Evolutionary conservation across 108 stramenopile species (phyloP), one percentile per base, ranked within the genome.

Genomic region (Cyclostephanos invisitatus): DNA sequence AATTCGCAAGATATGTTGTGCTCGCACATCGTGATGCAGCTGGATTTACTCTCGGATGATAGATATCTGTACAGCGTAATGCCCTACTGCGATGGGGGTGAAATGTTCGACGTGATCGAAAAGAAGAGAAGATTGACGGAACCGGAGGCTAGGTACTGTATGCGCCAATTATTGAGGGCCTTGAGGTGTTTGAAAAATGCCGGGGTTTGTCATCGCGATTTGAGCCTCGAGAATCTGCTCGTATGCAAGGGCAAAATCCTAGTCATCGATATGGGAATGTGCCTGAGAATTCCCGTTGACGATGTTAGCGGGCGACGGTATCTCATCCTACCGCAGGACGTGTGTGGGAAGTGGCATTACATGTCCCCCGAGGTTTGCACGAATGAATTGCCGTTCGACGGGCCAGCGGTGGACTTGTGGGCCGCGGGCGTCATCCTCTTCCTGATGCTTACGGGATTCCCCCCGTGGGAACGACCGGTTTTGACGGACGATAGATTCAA

Each of bases 241-340:
- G 82, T 93, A 0, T 85, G 86, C 40, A 42, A 88, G 20, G 62
- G 86, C 49, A 82, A 77, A 44, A 83, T 84, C 22, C 72, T 94
- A 29, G 86, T 97, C 25, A 96, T 97, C 76, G 97, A 97, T 73
- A 85, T 97, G 82, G 97, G 97, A 29, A 96, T 96, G 97, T 96
- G 91, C 62, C 72, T 98, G 27, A 73, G 93, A 27, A 73, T 95
- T 28, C 95, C 94, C 12, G 76, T 69, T 38, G 36, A 55, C 15
- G 53, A 80, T 38, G 0, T 40, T 22, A 24, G 5, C 44, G 38
- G 15, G 20, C 82, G 77, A 15, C 64, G 94, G 40, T 72, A 54
- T 55, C 77, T 93, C 20, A 85, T 97, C 20, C 25, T 21, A 18
- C 87, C 89, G 5, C 93, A 95, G 58, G 89, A 89, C 20, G 86